phyloP scores from a whole-genome alignment of 495 filamentous ascomycete species.

The Aspergillus diversus region DNA sequence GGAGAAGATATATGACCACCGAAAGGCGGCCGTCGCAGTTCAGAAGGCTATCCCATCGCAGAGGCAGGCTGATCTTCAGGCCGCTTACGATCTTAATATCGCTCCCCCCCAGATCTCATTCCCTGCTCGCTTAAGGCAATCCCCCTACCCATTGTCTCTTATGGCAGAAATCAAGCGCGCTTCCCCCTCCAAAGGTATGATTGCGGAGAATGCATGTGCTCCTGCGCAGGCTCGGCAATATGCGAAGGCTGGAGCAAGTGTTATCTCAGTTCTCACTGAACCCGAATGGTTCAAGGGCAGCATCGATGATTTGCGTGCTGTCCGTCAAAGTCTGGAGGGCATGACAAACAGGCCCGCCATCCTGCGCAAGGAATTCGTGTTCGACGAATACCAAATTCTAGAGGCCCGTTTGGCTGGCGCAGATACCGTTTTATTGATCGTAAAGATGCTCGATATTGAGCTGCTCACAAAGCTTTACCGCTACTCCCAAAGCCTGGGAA shows the following conservation, averaged over 20 bases:
- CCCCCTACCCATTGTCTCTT: slow-evolving; percentile 79
- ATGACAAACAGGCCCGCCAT: slow-evolving; percentile 92
- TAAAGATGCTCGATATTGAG: slow-evolving; percentile 89
- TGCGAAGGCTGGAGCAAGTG: slow-evolving; percentile 89
- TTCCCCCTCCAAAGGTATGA: slow-evolving; percentile 94
- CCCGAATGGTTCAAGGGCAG: slow-evolving; percentile 99
- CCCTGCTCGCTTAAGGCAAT: slow-evolving; percentile 74
- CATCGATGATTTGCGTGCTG: slow-evolving; percentile 88
- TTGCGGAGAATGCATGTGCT: slow-evolving; percentile 83
- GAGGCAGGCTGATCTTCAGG: slow-evolving; percentile 82
- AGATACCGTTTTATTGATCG: slow-evolving; percentile 93
- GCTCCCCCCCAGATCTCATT: slow-evolving; percentile 87
- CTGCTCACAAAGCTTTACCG: slow-evolving; percentile 79
- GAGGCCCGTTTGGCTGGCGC: slow-evolving; percentile 93
- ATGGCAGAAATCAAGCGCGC: slow-evolving; percentile 98
- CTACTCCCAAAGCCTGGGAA: slow-evolving; percentile 87
- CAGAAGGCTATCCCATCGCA: slow-evolving; percentile 89
- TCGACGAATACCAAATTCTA: slow-evolving; percentile 97
- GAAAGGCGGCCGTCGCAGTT: slow-evolving; percentile 72
- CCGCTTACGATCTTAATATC: slow-evolving; percentile 79
- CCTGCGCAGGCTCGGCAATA: slow-evolving; percentile 90
- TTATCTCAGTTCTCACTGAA: slow-evolving; percentile 96
- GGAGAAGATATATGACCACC: slow-evolving; percentile 87
- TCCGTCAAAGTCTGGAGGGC: slow-evolving; percentile 83
- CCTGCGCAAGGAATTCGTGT: slow-evolving; percentile 95